A percentile compares a stretch with the other conserved stretches of the same genome.
phyloP scores from a whole-genome alignment of 805 yeast genomes.

The Naumovozyma baii region DNA sequence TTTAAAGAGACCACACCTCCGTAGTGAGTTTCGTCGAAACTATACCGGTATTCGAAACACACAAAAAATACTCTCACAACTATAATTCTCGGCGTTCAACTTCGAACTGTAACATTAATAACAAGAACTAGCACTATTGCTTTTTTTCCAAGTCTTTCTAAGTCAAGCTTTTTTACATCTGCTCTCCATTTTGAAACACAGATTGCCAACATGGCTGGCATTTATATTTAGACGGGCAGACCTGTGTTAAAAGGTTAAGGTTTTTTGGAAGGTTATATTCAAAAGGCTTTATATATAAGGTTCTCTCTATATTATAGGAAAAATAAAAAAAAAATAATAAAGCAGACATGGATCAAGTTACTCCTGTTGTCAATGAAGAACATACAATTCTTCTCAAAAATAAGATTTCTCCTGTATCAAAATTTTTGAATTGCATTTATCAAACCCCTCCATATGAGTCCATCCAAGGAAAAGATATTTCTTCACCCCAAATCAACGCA shows the following conservation, averaged over 20 bases:
- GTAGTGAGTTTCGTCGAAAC: not conserved
- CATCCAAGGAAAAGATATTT: too few species aligned
- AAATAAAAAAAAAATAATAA: too few species aligned
- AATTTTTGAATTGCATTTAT: slow-evolving; percentile 2
- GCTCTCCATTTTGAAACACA: too few species aligned
- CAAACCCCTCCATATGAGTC: slow-evolving; percentile 14
- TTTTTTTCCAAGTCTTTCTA: too few species aligned
- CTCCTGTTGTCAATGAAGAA: not conserved
- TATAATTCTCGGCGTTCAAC: not conserved
- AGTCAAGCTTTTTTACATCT: too few species aligned
- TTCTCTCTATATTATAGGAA: too few species aligned
- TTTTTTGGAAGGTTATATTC: not conserved
- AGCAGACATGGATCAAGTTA: not conserved
- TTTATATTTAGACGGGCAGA: too few species aligned
- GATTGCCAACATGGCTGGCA: not conserved
- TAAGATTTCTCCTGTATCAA: not conserved
- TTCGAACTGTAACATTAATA: not conserved
- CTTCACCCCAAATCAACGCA: too few species aligned
- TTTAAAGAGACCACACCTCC: not conserved
- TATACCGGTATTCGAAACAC: not conserved
- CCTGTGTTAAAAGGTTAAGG: not conserved
- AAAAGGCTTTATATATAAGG: too few species aligned
- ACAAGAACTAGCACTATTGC: too few species aligned
- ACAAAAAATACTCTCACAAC: not conserved
- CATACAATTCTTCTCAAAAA: not conserved